Base-by-base conservation (phyloP, 225 moss, liverwort and hornwort species). In the Physcomitrium patens region DNA sequence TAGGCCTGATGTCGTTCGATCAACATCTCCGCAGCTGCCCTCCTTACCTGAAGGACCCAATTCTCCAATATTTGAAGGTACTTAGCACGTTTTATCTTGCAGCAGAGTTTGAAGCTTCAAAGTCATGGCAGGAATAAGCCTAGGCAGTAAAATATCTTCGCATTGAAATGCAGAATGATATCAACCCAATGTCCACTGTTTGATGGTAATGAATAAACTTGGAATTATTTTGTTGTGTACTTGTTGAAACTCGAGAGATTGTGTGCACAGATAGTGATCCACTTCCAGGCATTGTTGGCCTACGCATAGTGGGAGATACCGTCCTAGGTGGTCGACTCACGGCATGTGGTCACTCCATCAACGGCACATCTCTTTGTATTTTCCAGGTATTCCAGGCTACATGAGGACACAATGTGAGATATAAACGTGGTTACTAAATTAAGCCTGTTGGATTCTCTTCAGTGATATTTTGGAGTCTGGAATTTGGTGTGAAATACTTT, bases 361-460 rank as follows among this genome's bases (percentile, higher is more conserved):
- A 99, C 66, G 99, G 99, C 83, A 99, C 99, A 49, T 80, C 95
- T 76, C 82, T 99, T 52, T 99, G 99, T 79, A 99, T 99, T 77
- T 99, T 99, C 78, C 99, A 96, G 94, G 96, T 96, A 85, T 58
- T 60, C 37, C 57, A 68, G 68, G 55, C 47, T 57, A 15, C 1
- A 37, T 47, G 3, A 58, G 67, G 10, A 47, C 22, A 41, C 9
- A 68, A 37, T 0, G 31, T 7, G 7, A 37, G 31, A 2, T 37
- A 37, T 37, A 15, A 49, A 3, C 13, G 47, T 56, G 31, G 52
- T 26, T 52, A 27, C 9, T 53, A 23, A 14, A 26, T 18, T 15
- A 44, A 43, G 58, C 41, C 57, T 12, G 23, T 9, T 49, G 16
- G 24, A 49, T 68, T 78, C 23, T 9, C 11, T 56, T 7, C 20